phyloP scores from a whole-genome alignment of 805 yeast genomes.

The Sugiyamaella americana region DNA sequence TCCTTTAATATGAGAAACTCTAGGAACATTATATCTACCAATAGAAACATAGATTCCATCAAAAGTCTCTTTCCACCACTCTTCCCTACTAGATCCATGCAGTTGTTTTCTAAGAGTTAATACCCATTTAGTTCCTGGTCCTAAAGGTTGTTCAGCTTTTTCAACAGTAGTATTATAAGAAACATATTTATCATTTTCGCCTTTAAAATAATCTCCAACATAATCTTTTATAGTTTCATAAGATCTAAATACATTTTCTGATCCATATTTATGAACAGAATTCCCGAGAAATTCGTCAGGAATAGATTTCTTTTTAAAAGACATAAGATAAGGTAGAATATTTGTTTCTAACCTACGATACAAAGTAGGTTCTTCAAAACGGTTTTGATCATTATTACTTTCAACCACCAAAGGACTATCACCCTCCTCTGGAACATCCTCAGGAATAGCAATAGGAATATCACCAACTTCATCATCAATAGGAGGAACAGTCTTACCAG shows the following conservation, averaged over 20 bases:
- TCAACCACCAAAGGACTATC: background rate
- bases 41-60: constrained; percentile 59
- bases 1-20: constrained; percentile 49
- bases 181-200: constrained; percentile 13
- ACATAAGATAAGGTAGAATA: constrained; percentile 13
- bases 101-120: constrained; percentile 20
- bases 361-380: constrained; percentile 6
- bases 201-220: constrained; percentile 5
- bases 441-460: background rate
- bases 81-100: constrained; percentile 10
- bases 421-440: constrained; percentile 2
- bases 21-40: constrained; percentile 59
- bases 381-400: background rate
- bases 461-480: background rate
- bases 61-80: constrained; percentile 34
- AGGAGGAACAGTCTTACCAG: background rate
- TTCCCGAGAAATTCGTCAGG: background rate
- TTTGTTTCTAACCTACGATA: constrained; percentile 16
- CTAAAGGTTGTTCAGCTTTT: constrained; percentile 22
- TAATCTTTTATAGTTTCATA: constrained; percentile 7
- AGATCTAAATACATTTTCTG: constrained; percentile 10
- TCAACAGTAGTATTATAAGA: constrained; percentile 32
- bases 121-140: constrained; percentile 30
- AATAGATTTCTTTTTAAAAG: constrained; percentile 7
- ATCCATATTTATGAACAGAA: constrained; percentile 6